Percentiles rank a stretch among this genome's conserved stretches.
Evolutionary conservation across 148 eudicot species (phyloP).

Genomic region (Fagopyrum homotropicum): DNA sequence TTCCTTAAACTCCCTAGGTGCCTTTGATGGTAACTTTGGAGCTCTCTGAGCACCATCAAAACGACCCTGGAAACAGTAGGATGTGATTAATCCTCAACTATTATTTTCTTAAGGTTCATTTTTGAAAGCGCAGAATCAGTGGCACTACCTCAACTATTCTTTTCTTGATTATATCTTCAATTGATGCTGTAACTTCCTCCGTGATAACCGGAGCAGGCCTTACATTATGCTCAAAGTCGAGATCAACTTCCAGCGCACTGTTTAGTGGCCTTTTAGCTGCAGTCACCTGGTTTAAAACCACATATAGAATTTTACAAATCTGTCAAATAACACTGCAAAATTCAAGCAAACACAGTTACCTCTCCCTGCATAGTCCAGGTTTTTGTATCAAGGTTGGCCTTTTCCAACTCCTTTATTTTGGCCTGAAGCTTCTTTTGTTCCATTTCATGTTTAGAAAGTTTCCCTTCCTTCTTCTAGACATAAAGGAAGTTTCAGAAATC

Average conservation of each 20-base stretch:
- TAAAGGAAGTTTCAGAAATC: background rate
- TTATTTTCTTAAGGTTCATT: background rate
- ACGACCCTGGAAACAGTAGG: conserved; percentile 39
- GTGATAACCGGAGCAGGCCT: conserved; percentile 94
- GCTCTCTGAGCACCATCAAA: conserved; percentile 84
- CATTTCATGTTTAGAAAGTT: conserved; percentile 73
- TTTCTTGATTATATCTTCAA: conserved; percentile 87
- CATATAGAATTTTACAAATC: background rate
- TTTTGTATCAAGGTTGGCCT: conserved; percentile 67
- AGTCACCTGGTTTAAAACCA: conserved; percentile 44
- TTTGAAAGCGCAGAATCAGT: background rate
- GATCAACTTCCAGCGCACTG: conserved; percentile 91
- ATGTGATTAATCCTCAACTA: background rate
- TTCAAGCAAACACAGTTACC: conserved; percentile 31
- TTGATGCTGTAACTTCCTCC: conserved; percentile 74
- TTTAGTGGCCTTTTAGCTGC: conserved; percentile 90
- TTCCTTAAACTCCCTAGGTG: conserved; percentile 69
- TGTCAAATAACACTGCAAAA: background rate
- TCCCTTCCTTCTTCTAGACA: conserved; percentile 32
- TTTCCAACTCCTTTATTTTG: conserved; percentile 78
- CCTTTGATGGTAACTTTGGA: conserved; percentile 50
- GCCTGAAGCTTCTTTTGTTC: conserved; percentile 52
- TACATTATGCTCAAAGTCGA: conserved; percentile 88
- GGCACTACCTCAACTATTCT: conserved; percentile 70
- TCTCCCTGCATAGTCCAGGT: conserved; percentile 95